Conservation (phyloP, 805 yeast genomes). For the Metschnikowia lunata region DNA sequence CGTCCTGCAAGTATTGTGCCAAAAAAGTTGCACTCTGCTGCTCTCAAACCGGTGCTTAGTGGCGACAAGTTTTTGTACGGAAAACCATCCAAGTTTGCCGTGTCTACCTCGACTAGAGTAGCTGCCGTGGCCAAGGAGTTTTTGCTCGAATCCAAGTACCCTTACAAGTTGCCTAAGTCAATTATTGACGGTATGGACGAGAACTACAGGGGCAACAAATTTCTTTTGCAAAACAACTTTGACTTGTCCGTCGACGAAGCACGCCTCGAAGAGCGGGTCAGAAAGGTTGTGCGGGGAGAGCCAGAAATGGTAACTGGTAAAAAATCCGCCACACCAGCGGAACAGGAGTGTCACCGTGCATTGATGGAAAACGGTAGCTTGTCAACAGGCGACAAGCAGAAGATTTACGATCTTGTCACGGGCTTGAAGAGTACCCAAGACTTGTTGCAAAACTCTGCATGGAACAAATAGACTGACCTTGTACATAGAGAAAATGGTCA, state of each 20-base stretch:
- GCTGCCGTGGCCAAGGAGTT: conserved; percentile 39
- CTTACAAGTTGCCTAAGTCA: conserved; percentile 34
- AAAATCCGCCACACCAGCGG: conserved; percentile 3
- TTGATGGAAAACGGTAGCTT: conserved; percentile 30
- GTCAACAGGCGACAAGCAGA: conserved; percentile 23
- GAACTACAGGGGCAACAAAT: conserved; percentile 23
- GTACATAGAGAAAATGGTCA: background rate
- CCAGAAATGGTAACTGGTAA: conserved; percentile 12
- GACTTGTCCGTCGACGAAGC: conserved; percentile 20
- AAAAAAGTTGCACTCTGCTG: conserved; percentile 13
- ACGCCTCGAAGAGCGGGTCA: conserved; percentile 23
- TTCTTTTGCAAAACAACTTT: conserved; percentile 30
- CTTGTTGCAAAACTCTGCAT: conserved; percentile 25
- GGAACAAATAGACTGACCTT: conserved; percentile 17
- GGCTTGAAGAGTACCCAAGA: conserved; percentile 26
- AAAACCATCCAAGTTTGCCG: conserved; percentile 21
- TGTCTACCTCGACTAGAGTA: conserved; percentile 28
- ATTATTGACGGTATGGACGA: conserved; percentile 24
- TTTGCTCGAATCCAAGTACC: conserved; percentile 37
- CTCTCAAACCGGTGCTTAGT: conserved; percentile 19
- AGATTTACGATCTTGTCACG: conserved; percentile 27
- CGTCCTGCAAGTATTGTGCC: conserved; percentile 11
- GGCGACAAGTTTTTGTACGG: conserved; percentile 36
- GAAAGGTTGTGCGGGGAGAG: conserved; percentile 32
- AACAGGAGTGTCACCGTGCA: conserved; percentile 16